phyloP scores from a whole-genome alignment of 2,329 filamentous ascomycete species.

The Aspergillus oerlinghausenensis region DNA sequence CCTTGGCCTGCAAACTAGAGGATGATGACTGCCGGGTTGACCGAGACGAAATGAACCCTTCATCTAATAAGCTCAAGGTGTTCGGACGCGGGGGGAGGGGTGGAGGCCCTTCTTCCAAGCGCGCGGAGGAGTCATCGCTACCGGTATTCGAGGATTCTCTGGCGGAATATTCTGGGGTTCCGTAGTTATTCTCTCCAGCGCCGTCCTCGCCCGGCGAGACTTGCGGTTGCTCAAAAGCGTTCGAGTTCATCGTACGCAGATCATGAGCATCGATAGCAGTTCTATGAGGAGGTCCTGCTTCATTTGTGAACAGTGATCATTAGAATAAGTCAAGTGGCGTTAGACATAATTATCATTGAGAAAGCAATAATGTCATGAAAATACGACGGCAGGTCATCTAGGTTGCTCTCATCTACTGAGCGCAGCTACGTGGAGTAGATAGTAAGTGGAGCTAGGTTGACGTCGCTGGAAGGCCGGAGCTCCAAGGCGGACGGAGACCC shows the following conservation, averaged over 20 bases:
- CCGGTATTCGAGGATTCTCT: constrained; percentile 14
- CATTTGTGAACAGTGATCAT: background rate
- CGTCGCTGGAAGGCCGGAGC: constrained; percentile 6
- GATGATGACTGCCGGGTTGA: constrained; percentile 30
- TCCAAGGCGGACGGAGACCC: constrained; percentile 5
- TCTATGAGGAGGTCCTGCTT: background rate
- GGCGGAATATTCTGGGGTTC: constrained; percentile 6
- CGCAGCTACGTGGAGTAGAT: background rate
- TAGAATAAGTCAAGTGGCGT: background rate
- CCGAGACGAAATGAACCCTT: constrained; percentile 29
- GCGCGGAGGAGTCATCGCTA: constrained; percentile 16
- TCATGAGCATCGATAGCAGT: constrained; percentile 6
- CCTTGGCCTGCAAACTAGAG: constrained; percentile 51
- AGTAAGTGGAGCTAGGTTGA: constrained; percentile 1
- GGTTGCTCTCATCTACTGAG: too few relatives aligned
- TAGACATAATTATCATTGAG: background rate
- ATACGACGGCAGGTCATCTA: background rate
- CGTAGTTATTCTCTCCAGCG: constrained; percentile 6
- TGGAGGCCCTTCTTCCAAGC: constrained; percentile 36
- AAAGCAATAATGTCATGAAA: background rate
- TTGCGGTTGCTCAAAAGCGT: constrained; percentile 5
- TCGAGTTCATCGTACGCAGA: constrained; percentile 9
- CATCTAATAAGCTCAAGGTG: constrained; percentile 33
- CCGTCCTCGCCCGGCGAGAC: constrained; percentile 1
- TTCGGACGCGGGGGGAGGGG: constrained; percentile 45